These are phyloP conservation scores for Rhodotorula sp. DNA, from an alignment of 1,284 basidiomycete species.

Conservation along the genomic window DNA sequence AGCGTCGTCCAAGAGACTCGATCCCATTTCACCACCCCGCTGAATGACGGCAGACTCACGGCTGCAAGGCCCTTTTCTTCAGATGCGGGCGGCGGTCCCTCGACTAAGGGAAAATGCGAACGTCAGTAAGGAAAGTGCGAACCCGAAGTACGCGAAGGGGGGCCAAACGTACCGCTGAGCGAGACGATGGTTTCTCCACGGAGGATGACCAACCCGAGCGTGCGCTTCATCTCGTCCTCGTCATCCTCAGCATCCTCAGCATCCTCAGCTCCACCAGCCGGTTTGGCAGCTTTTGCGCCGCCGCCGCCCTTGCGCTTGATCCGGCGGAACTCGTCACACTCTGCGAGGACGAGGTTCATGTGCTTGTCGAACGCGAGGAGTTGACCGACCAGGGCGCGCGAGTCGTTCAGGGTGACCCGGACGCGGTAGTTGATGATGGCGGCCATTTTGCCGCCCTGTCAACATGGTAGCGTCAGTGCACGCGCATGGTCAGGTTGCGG, in stretches of 20 bases:
- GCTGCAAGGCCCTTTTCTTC: slow-evolving; percentile 74
- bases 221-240: slow-evolving; percentile 91
- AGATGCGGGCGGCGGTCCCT: slow-evolving; percentile 90
- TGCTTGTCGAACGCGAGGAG: slow-evolving; percentile 99
- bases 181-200: slow-evolving; percentile 96
- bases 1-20: no score
- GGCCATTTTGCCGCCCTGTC: slow-evolving; percentile 73
- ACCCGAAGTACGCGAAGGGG: no score
- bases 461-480: background rate
- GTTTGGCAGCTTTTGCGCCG: slow-evolving; percentile 56
- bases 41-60: slow-evolving; percentile 21
- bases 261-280: background rate
- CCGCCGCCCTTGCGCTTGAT: slow-evolving; percentile 69
- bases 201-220: slow-evolving; percentile 90
- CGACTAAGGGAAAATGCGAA: no score
- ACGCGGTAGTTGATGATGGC: slow-evolving; percentile 95
- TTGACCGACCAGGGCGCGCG: slow-evolving; percentile 90
- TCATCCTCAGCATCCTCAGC: slow-evolving; percentile 48
- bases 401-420: slow-evolving; percentile 97
- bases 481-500: background rate
- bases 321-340: slow-evolving; percentile 92
- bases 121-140: no score
- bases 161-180: slow-evolving; percentile 58
- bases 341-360: slow-evolving; percentile 98
- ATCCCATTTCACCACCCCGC: background rate